Evolutionary conservation across 2,329 filamentous ascomycete species (phyloP).

Genomic region (Diaporthe vexans): DNA sequence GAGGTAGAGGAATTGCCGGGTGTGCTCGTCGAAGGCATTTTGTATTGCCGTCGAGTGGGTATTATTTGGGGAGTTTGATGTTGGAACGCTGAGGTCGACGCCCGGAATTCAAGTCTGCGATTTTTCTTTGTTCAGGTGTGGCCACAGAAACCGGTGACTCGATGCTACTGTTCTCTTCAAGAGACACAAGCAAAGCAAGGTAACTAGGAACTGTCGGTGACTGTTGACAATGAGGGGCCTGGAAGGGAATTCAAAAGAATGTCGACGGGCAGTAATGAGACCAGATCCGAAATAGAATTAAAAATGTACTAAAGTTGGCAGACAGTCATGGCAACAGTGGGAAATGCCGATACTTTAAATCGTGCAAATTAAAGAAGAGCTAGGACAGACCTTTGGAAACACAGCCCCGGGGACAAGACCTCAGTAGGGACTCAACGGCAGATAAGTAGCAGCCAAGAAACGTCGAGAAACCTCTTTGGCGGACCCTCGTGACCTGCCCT

Average conservation of each 20-base stretch:
- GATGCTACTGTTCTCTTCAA: not conserved
- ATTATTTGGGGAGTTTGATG: no score
- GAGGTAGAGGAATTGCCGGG: not conserved
- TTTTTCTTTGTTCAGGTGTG: not conserved
- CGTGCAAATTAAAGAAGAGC: not conserved
- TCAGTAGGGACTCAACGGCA: not conserved
- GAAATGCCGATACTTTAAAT: not conserved
- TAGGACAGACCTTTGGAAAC: not conserved
- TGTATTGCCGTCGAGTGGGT: not conserved
- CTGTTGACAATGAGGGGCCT: not conserved
- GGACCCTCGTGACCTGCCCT: not conserved
- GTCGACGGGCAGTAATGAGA: no score
- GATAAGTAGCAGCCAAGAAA: not conserved
- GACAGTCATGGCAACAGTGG: no score
- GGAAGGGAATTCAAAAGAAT: not conserved
- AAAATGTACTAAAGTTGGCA: not conserved
- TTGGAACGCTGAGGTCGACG: not conserved
- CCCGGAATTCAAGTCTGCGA: no score
- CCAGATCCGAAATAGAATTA: not conserved
- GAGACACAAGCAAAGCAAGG: not conserved
- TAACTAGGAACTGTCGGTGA: not conserved
- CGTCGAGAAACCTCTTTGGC: not conserved
- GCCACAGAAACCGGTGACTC: not conserved
- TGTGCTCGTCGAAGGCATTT: not conserved
- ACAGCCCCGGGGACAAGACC: not conserved